A percentile compares a stretch with the other conserved stretches of the same genome.
Conservation (phyloP, 2,329 filamentous ascomycete species). For the Fusarium sp. region DNA sequence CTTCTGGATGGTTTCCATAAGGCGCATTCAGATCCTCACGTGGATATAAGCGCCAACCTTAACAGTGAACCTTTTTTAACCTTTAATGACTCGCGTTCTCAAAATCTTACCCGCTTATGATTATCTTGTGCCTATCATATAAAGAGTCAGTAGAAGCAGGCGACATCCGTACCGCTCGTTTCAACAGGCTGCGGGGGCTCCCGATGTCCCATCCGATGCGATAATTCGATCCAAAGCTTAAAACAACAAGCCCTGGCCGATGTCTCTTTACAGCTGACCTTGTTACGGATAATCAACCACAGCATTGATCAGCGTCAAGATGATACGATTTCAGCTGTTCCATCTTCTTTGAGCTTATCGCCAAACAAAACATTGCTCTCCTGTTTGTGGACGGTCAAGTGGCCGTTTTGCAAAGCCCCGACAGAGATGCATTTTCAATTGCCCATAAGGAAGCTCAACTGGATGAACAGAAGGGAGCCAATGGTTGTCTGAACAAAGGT, state of each 20-base stretch:
- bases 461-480: slow-evolving; percentile 18
- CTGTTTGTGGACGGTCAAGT: slow-evolving; percentile 9
- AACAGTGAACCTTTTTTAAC: background rate
- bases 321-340: background rate
- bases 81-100: slow-evolving; percentile 6
- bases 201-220: slow-evolving; percentile 8
- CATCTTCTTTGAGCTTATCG: background rate
- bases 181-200: slow-evolving; percentile 32
- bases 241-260: background rate
- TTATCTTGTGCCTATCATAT: background rate
- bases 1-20: slow-evolving; percentile 16
- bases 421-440: background rate
- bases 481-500: slow-evolving; percentile 10
- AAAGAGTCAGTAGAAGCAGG: background rate
- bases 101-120: background rate
- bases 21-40: background rate
- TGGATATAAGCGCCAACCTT: background rate
- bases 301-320: background rate
- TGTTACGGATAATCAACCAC: too few relatives aligned
- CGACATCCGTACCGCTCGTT: slow-evolving; percentile 27
- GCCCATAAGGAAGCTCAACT: background rate
- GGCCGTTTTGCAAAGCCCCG: slow-evolving; percentile 6
- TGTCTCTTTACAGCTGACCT: background rate
- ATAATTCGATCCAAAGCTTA: background rate
- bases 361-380: background rate